Evolutionary conservation across 345 rosid species (phyloP), one percentile per base, ranked within the genome.

Genomic region (Bretschneidera sinensis): DNA sequence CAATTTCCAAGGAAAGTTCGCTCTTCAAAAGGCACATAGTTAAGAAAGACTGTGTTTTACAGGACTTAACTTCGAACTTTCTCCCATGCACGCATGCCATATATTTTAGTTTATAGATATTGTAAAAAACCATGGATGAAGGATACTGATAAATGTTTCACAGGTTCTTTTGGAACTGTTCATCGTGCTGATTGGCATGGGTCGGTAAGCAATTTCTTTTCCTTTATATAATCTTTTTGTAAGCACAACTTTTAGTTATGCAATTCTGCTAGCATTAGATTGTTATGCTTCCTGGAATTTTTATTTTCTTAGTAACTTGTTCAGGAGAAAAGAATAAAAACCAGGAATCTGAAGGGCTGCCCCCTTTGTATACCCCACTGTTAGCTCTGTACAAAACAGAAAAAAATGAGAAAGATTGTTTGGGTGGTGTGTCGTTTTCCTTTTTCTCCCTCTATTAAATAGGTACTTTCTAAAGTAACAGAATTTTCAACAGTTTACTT

Each of bases 141-240:
- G 43, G 47, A 24, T 54, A 54, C 63, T 67, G 28, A 55, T 35
- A 25, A 48, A 24, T 33, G 43, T 24, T 72, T 76, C 63, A 57
- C 79, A 81, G 85, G 85, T 66, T 78, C 85, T 69, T 81, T 78
- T 61, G 85, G 85, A 54, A 76, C 77, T 70, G 85, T 81, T 55
- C 79, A 65, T 60, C 81, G 74, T 66, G 85, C 83, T 54, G 72
- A 71, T 39, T 81, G 82, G 75, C 80, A 55, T 73, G 78, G 80
- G 58, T 60, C 77, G 49, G 85, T 81, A 70, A 78, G 83, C 34
- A 24, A 19, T 19, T 51, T 51, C n/a, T 67, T 14, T 14, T 39
- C 16, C 45, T 39, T 39, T 4, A n/a, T n/a, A n/a, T n/a, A n/a
- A n/a, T n/a, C n/a, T n/a, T n/a, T n/a, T n/a, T n/a, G n/a, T n/a